These are phyloP conservation scores for Collybia sordida DNA, from an alignment of 768 basidiomycete genomes.

Conservation along the genomic window DNA sequence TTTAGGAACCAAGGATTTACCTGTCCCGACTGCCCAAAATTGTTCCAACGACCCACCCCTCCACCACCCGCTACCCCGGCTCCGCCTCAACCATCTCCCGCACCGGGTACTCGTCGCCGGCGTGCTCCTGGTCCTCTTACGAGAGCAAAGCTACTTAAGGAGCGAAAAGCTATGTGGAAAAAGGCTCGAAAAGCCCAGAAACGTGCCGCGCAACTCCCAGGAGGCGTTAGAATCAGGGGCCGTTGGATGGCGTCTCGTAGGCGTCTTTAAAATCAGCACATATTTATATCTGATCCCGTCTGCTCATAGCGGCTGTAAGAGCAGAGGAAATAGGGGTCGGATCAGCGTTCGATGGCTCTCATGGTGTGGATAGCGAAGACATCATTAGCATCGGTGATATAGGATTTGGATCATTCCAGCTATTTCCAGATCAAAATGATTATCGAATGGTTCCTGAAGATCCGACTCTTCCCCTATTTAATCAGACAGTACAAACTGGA, in stretches of 20 bases:
- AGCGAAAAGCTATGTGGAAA: constrained; percentile 49
- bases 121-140: constrained; percentile 40
- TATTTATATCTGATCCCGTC: constrained; percentile 5
- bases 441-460: constrained; percentile 43
- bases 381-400: constrained; percentile 57
- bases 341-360: constrained; percentile 58
- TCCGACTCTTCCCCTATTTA: constrained; percentile 48
- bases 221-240: constrained; percentile 54
- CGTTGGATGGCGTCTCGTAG: constrained; percentile 58
- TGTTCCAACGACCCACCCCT: constrained; percentile 36
- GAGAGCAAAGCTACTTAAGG: constrained; percentile 43
- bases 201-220: constrained; percentile 27
- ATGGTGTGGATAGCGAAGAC: constrained; percentile 67
- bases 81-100: constrained; percentile 41
- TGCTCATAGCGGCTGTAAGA: constrained; percentile 41
- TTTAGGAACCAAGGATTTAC: constrained; percentile 54
- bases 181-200: constrained; percentile 36
- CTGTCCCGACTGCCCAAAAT: constrained; percentile 55
- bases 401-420: constrained; percentile 57
- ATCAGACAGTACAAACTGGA: constrained; percentile 52
- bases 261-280: constrained; percentile 9
- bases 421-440: constrained; percentile 68
- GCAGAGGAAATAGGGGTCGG: constrained; percentile 44
- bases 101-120: constrained; percentile 36
- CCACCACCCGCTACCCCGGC: constrained; percentile 21